A percentile compares a stretch with the other conserved stretches of the same genome.
phyloP scores from a whole-genome alignment of 441 rosid species.

The Populus hybrid region DNA sequence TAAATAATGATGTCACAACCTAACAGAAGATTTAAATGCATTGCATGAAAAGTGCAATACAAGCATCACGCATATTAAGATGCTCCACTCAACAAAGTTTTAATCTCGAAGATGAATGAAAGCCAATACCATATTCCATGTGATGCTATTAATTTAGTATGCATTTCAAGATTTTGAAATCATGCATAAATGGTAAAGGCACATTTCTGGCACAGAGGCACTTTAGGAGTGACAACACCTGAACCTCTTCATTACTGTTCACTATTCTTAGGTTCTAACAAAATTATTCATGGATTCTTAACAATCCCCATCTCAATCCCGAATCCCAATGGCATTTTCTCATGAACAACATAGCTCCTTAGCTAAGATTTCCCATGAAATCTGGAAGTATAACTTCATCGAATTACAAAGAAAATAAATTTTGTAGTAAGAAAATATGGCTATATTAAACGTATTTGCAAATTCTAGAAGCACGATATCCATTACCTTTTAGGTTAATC shows the following conservation, averaged over 20 bases:
- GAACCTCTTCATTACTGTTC: not conserved
- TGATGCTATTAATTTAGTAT: not conserved
- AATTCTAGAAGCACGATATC: conserved; percentile 5
- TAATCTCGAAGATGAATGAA: not conserved
- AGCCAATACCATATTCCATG: not conserved
- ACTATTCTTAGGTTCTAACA: not conserved
- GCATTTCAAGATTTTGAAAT: not conserved
- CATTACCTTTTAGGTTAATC: not conserved
- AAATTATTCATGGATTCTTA: not conserved
- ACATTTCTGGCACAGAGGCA: not conserved
- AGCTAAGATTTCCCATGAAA: conserved; percentile 1
- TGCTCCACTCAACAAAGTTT: not conserved
- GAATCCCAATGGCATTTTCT: not conserved
- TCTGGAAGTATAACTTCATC: not conserved
- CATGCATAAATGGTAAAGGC: not conserved
- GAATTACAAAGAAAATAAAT: not conserved
- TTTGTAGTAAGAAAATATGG: not conserved
- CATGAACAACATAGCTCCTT: not conserved
- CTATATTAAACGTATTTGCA: not conserved
- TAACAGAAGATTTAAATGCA: not conserved
- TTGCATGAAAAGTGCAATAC: not conserved
- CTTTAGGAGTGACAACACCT: not conserved
- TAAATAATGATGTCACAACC: not conserved
- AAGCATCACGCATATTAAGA: not conserved
- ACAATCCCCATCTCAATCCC: not conserved